Evolutionary conservation across 2,329 filamentous ascomycete genomes (phyloP).

Genomic region (Penicillium carneum): DNA sequence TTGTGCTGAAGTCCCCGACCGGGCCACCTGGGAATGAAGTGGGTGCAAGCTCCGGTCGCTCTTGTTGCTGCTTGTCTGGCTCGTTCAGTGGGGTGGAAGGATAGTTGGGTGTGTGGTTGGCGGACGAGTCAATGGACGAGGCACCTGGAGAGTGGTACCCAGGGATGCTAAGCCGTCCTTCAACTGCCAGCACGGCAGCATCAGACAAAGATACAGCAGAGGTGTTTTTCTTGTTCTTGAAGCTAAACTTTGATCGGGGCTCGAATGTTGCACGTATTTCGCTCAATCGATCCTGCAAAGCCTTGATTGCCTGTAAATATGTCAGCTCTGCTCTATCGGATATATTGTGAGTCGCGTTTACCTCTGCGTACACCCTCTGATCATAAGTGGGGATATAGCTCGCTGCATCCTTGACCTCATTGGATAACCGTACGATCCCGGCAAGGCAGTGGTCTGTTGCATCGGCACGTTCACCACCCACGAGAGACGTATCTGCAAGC

Average conservation of each 20-base stretch:
- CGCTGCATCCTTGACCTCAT: constrained; percentile 82
- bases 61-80: constrained; percentile 43
- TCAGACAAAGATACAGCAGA: constrained; percentile 64
- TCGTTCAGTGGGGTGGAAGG: constrained; percentile 49
- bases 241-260: constrained; percentile 82
- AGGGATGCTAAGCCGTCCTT: constrained; percentile 55
- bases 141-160: constrained; percentile 52
- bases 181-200: constrained; percentile 62
- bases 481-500: constrained; percentile 67
- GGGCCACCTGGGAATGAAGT: constrained; percentile 44
- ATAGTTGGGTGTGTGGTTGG: constrained; percentile 46
- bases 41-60: constrained; percentile 47
- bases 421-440: constrained; percentile 79
- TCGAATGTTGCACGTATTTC: constrained; percentile 71
- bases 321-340: constrained; percentile 30
- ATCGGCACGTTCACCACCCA: constrained; percentile 78
- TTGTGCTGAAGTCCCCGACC: constrained; percentile 32
- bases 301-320: constrained; percentile 73
- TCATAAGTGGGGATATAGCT: constrained; percentile 87
- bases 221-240: constrained; percentile 69
- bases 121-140: constrained; percentile 53
- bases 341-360: constrained; percentile 46
- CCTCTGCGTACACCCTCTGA: constrained; percentile 82
- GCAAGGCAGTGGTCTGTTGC: constrained; percentile 81
- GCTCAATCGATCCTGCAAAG: constrained; percentile 78